Conservation (phyloP, 768 basidiomycete genomes). For the Serendipita vermifera region DNA sequence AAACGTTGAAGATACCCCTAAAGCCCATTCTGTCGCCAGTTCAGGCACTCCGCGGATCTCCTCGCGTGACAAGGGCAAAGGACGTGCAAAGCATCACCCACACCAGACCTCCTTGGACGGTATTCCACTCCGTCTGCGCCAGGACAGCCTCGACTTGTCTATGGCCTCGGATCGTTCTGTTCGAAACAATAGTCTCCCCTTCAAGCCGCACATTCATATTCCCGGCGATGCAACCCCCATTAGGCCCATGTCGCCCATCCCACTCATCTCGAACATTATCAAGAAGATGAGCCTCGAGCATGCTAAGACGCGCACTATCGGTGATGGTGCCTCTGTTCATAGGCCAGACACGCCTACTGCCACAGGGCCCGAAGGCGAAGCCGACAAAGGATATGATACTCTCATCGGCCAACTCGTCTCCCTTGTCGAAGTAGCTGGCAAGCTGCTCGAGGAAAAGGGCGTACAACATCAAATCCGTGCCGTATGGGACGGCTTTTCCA, state of each 20-base stretch:
- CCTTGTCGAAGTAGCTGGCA: not conserved
- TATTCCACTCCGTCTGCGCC: not conserved
- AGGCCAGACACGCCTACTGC: too few species aligned
- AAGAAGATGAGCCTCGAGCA: slow-evolving; percentile 7
- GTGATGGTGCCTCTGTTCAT: not conserved
- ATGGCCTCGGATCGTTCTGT: not conserved
- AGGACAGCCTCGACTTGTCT: not conserved
- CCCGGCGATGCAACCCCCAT: not conserved
- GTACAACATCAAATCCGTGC: not conserved
- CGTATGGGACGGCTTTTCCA: not conserved
- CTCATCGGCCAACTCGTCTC: slow-evolving; percentile 4
- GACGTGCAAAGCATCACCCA: not conserved
- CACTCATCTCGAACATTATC: slow-evolving; percentile 5
- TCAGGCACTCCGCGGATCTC: slow-evolving; percentile 5
- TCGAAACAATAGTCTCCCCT: not conserved
- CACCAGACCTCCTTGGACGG: not conserved
- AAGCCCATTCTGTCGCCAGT: slow-evolving; percentile 2
- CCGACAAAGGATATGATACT: not conserved
- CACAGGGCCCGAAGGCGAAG: too few species aligned
- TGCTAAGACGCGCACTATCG: too few species aligned
- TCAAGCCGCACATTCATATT: not conserved
- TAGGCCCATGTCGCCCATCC: slow-evolving; percentile 1
- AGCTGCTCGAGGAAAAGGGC: not conserved
- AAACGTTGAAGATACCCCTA: not conserved
- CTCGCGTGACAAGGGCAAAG: not conserved